Evolutionary conservation across 768 basidiomycete genomes (phyloP).

Genomic region (Leccinum incarnatum): DNA sequence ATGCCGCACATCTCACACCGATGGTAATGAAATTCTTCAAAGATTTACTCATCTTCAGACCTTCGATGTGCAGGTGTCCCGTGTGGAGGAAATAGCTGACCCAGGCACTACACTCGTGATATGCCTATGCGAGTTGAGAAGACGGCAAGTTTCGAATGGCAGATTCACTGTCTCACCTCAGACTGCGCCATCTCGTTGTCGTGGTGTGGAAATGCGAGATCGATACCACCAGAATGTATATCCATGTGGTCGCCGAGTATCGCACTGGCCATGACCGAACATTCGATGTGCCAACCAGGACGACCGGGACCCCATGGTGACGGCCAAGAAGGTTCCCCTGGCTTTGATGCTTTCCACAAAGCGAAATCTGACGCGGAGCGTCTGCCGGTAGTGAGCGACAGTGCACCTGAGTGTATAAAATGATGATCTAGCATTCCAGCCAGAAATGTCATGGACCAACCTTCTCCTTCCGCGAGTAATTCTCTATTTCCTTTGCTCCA

Average conservation of each 20-base stretch:
- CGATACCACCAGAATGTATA: conserved; percentile 96
- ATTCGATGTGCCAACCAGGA: conserved; percentile 99
- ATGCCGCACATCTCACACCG: conserved; percentile 52
- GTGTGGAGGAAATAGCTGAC: conserved; percentile 99
- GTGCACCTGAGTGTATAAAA: conserved; percentile 43
- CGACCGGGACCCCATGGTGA: conserved; percentile 93
- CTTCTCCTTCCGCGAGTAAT: conserved; percentile 89
- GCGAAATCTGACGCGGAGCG: conserved; percentile 93
- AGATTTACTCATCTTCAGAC: conserved; percentile 98
- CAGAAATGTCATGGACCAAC: conserved; percentile 35
- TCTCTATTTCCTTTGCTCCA: conserved; percentile 95
- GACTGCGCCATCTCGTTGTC: conserved; percentile 98
- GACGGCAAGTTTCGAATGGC: not conserved
- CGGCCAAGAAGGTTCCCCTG: conserved; percentile 95
- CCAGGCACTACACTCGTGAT: conserved; percentile 89
- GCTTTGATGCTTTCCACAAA: conserved; percentile 95
- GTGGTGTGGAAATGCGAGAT: conserved; percentile 98
- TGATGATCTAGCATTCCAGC: not conserved
- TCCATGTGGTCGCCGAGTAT: conserved; percentile 71
- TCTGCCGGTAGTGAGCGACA: conserved; percentile 57
- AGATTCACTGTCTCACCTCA: conserved; percentile 54
- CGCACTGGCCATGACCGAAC: conserved; percentile 96
- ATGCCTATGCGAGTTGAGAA: conserved; percentile 58
- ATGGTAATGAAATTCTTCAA: conserved; percentile 99
- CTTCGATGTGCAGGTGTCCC: conserved; percentile 97